Conservation (phyloP, 2,329 filamentous ascomycete species). For the Penicillium sp. region DNA sequence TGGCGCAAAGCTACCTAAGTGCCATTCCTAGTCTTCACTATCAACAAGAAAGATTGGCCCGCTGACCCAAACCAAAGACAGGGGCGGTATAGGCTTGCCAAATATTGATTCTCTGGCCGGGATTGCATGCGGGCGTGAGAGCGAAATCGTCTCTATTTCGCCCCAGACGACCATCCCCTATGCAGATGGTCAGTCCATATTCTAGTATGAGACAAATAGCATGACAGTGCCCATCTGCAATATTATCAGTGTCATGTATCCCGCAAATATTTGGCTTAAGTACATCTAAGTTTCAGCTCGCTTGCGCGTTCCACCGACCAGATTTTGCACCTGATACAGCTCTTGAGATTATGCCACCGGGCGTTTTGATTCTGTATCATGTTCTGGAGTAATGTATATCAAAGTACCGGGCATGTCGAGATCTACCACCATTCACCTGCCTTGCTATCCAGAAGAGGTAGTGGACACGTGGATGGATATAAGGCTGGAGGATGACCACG, state of each 20-base stretch:
- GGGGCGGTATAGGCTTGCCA: neutral
- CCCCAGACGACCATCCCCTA: conserved; percentile 2
- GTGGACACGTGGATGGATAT: too few relatives aligned
- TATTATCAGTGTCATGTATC: neutral
- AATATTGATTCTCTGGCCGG: conserved; percentile 7
- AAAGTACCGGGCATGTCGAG: too few relatives aligned
- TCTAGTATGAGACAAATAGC: neutral
- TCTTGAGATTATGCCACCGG: neutral
- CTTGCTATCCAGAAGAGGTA: too few relatives aligned
- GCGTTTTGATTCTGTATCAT: too few relatives aligned
- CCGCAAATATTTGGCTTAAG: neutral
- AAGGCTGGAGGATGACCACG: too few relatives aligned
- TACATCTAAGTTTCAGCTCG: neutral
- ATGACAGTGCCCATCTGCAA: neutral
- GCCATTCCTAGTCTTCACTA: neutral
- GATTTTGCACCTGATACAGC: neutral
- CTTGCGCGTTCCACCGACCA: neutral
- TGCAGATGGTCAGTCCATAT: conserved; percentile 15
- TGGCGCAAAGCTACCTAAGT: neutral
- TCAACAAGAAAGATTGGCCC: neutral
- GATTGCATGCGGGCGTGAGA: conserved; percentile 12
- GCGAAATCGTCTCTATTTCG: conserved; percentile 10
- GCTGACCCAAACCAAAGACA: neutral
- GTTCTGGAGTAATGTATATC: neutral
- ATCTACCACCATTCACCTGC: too few relatives aligned